A percentile compares a stretch with the other conserved stretches of the same genome.
These are phyloP conservation scores for Simplicillium aogashimaense DNA, from an alignment of 2,329 filamentous ascomycete genomes.

Conservation along the genomic window DNA sequence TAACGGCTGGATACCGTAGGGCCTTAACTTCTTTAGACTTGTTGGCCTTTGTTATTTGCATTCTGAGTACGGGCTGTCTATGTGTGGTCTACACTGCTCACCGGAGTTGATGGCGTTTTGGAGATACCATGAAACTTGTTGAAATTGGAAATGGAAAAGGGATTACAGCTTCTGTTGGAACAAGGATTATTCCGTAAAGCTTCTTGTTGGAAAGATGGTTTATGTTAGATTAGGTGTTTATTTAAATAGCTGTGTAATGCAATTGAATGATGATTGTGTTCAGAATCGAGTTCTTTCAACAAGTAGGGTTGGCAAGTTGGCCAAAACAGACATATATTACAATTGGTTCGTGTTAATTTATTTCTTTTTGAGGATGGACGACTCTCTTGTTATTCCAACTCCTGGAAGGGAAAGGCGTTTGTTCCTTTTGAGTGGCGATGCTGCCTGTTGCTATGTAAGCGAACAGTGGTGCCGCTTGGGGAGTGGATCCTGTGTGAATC, in stretches of 20 bases:
- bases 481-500: no score
- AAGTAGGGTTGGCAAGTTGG: no score
- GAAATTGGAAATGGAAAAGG: background rate
- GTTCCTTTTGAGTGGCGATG: background rate
- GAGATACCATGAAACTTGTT: background rate
- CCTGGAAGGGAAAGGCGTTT: no score
- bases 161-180: background rate
- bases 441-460: background rate
- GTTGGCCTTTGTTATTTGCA: background rate
- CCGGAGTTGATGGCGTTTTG: background rate
- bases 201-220: background rate
- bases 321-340: background rate
- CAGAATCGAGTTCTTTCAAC: no score
- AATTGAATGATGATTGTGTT: background rate
- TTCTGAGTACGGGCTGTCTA: no score
- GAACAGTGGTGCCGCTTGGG: no score
- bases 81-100: no score
- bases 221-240: background rate
- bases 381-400: no score
- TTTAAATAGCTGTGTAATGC: background rate
- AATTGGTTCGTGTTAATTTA: background rate
- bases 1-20: conserved; percentile 8
- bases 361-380: background rate
- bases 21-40: background rate
- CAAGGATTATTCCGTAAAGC: no score